Evolutionary conservation across 148 eudicot genomes (phyloP), one percentile per base, ranked within the genome.

Genomic region (Oxyria digyna): DNA sequence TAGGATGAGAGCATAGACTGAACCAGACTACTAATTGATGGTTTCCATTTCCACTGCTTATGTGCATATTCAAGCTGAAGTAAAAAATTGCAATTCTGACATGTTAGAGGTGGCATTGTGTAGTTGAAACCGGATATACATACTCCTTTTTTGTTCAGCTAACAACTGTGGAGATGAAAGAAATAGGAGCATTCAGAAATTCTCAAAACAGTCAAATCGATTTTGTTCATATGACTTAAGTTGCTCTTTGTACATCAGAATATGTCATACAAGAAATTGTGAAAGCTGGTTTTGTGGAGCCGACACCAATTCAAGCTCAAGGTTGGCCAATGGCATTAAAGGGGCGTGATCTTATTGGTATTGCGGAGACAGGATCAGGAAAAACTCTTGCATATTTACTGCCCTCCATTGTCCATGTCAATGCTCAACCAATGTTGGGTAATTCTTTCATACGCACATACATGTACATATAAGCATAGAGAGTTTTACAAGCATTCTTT

Each of bases 251-350:
- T 59, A 43, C 17, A 24, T 45, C 87, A 94, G 99, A 88, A 17
- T 95, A 95, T 77, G 97, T 95, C 55, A 42, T 95, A 77, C 87
- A 95, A 78, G 99, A 95, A 82, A 81, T 95, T 68, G 85, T 55
- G 45, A 95, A 88, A 54, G 99, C 99, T 26, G 99, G 99, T 57
- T 95, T 95, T 74, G 68, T 85, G 70, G 99, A 95, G 76, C 99
- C 99, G 69, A 95, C 99, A 24, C 87, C 99, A 20, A 95, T 95
- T 80, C 99, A 95, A 81, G 91, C 99, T 81, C 99, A 95, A 81
- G 99, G 99, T 59, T 95, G 99, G 99, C 99, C 99, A 21, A 95
- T 95, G 99, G 99, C 99, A 37, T 68, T 95, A 70, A 91, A 91
- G 81, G 99, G 99, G 62, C 90, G 99, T 68, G 99, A 95, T 83